Conservation (phyloP, 345 rosid species). For the Arabis hirsuta region DNA sequence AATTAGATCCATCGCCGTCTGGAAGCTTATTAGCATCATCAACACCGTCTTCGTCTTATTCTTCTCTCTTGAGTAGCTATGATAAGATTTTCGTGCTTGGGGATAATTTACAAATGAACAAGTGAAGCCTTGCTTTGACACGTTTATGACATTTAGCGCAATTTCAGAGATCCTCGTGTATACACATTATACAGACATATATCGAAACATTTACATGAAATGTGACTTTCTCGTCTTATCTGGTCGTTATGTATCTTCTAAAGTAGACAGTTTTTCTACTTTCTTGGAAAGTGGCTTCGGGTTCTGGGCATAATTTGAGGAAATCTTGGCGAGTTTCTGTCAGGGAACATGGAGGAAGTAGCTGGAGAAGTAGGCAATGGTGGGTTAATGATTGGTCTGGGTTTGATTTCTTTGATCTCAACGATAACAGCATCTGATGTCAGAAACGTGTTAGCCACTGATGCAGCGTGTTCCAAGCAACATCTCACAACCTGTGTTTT, state of each 20-base stretch:
- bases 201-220: slow-evolving; percentile 3
- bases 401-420: slow-evolving; percentile 60
- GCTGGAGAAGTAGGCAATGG: slow-evolving; percentile 49
- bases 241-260: background rate
- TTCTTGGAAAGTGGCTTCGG: slow-evolving; percentile 38
- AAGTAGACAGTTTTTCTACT: slow-evolving; percentile 25
- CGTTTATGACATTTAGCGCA: slow-evolving; percentile 37
- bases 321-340: slow-evolving; percentile 29
- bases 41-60: slow-evolving; percentile 32
- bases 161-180: slow-evolving; percentile 34
- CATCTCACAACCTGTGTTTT: slow-evolving; percentile 80
- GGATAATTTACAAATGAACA: background rate
- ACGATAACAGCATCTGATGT: slow-evolving; percentile 84
- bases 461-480: slow-evolving; percentile 89
- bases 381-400: slow-evolving; percentile 55
- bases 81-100: background rate
- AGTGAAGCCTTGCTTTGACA: slow-evolving; percentile 31
- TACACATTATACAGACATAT: background rate
- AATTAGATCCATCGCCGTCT: slow-evolving; percentile 61
- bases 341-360: slow-evolving; percentile 36
- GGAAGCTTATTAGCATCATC: slow-evolving; percentile 57
- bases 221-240: slow-evolving; percentile 20
- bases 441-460: slow-evolving; percentile 84
- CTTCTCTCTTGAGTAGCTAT: background rate
- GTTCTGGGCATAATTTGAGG: slow-evolving; percentile 43